These are phyloP conservation scores for Magnolia officinalis DNA, from an alignment of 164 flowering plant genomes.

Conservation along the genomic window DNA sequence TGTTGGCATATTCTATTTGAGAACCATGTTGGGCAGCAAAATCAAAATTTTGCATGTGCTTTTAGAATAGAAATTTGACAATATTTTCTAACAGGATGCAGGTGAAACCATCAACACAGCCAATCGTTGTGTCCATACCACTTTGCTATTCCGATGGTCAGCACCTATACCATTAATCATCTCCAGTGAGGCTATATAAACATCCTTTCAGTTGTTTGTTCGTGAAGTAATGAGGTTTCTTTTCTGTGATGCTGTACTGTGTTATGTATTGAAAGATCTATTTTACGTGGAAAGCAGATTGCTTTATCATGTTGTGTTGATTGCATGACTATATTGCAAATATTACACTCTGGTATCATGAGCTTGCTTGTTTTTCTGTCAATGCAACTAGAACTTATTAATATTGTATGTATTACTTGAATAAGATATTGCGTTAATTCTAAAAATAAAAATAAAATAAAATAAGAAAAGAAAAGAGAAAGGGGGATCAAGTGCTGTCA, in stretches of 20 bases:
- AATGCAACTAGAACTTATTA: no score
- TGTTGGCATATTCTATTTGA: neutral
- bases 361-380: no score
- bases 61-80: neutral
- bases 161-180: conserved; percentile 11
- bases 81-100: conserved; percentile 72
- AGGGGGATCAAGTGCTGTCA: no score
- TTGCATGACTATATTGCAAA: neutral
- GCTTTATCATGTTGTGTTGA: neutral
- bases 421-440: no score
- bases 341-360: no score
- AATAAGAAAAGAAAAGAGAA: no score
- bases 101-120: conserved; percentile 68
- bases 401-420: no score
- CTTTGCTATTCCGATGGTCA: conserved; percentile 81
- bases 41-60: neutral
- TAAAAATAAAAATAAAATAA: no score
- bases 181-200: neutral
- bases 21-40: neutral
- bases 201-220: neutral
- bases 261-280: neutral
- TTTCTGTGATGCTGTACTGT: neutral
- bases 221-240: neutral
- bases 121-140: conserved; percentile 74
- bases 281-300: neutral